These are phyloP conservation scores for Dryadomyces quercivorus DNA, from an alignment of 2,329 filamentous ascomycete genomes.

Conservation along the genomic window DNA sequence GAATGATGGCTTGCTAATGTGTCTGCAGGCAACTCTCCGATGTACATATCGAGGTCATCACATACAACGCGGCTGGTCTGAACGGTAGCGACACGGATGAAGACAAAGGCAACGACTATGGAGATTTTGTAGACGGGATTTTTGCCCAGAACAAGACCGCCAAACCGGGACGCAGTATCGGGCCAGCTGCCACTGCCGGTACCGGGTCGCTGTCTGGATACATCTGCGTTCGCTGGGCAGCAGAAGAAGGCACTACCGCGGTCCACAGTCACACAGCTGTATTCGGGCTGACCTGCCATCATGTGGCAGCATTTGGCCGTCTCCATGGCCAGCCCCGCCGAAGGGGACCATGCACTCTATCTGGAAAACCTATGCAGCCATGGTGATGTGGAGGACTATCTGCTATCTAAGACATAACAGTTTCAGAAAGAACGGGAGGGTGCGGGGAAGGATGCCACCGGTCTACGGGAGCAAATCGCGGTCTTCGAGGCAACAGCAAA, in stretches of 20 bases:
- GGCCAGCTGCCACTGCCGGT: not conserved
- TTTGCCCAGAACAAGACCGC: not conserved
- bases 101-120: too few relatives aligned
- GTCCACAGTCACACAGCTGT: not conserved
- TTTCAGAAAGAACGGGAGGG: not conserved
- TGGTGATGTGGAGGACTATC: too few relatives aligned
- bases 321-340: not conserved
- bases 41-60: not conserved
- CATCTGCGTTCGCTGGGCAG: not conserved
- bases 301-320: not conserved
- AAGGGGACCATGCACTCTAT: not conserved
- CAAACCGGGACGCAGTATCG: not conserved
- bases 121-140: not conserved
- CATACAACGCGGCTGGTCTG: not conserved
- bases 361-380: not conserved
- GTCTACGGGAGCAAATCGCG: not conserved
- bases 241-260: too few relatives aligned
- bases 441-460: not conserved
- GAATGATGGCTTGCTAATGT: not conserved
- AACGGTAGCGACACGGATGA: not conserved
- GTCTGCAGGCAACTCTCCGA: not conserved
- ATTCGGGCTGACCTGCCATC: not conserved
- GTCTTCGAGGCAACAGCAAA: not conserved
- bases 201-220: not conserved
- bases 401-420: not conserved